Evolutionary conservation across 148 eudicot species (phyloP).

Genomic region (Chenopodium berlandieri): DNA sequence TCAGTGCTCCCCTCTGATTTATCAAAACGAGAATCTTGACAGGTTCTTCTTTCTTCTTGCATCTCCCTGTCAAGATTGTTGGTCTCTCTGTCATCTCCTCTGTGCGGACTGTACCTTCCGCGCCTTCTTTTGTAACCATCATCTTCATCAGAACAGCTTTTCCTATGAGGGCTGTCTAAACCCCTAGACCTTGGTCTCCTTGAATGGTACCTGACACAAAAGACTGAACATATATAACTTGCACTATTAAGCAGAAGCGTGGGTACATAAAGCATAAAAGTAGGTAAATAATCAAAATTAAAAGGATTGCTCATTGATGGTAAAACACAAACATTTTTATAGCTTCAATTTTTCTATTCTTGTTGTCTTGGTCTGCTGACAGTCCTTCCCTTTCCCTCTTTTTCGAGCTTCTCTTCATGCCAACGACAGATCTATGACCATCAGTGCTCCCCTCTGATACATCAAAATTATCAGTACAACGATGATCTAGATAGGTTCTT

Average conservation of each 20-base stretch:
- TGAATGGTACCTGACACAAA: slow-evolving; percentile 29
- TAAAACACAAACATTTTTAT: background rate
- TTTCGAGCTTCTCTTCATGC: slow-evolving; percentile 19
- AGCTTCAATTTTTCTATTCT: slow-evolving; percentile 6
- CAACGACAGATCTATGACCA: slow-evolving; percentile 6
- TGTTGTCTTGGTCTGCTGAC: slow-evolving; percentile 11
- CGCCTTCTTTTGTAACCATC: slow-evolving; percentile 37
- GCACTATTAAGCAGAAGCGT: background rate
- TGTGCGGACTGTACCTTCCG: slow-evolving; percentile 10
- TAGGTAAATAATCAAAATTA: too few relatives aligned
- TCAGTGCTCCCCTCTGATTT: slow-evolving; percentile 15
- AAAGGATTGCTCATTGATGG: background rate
- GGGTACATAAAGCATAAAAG: background rate
- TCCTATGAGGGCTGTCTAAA: slow-evolving; percentile 30
- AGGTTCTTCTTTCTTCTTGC: slow-evolving; percentile 24
- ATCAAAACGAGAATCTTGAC: slow-evolving; percentile 22
- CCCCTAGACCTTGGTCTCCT: slow-evolving; percentile 54
- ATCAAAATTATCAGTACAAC: slow-evolving; percentile 27
- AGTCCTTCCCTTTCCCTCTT: slow-evolving; percentile 16
- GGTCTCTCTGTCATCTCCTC: slow-evolving; percentile 30
- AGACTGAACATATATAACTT: slow-evolving; percentile 2
- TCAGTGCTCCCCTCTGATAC: slow-evolving; percentile 16
- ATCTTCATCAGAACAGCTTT: slow-evolving; percentile 45
- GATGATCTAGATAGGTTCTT: slow-evolving; percentile 24
- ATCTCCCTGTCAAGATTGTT: slow-evolving; percentile 20